Evolutionary conservation across 805 yeast species (phyloP).

Genomic region (Kurtzmaniella fragi): DNA sequence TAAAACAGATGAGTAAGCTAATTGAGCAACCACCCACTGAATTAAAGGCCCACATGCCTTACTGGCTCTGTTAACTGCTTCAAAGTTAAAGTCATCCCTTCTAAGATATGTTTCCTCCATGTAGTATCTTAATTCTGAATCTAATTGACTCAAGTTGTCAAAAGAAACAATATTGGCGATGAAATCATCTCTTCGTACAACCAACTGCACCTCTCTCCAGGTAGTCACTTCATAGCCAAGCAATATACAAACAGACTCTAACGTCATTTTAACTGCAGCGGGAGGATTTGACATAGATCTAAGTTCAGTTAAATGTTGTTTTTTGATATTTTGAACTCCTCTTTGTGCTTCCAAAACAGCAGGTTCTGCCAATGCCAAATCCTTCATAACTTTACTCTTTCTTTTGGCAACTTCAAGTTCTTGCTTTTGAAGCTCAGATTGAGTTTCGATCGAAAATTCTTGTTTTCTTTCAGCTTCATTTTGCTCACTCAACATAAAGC

Average conservation of each 20-base stretch:
- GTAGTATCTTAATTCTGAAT: conserved; percentile 43
- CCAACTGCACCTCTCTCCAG: conserved; percentile 82
- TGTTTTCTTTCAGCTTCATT: conserved; percentile 89
- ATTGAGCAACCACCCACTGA: conserved; percentile 87
- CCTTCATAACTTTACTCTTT: conserved; percentile 49
- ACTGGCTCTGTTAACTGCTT: conserved; percentile 80
- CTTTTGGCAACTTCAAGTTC: conserved; percentile 56
- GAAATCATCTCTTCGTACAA: conserved; percentile 84
- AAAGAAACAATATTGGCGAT: conserved; percentile 76
- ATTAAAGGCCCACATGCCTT: conserved; percentile 92
- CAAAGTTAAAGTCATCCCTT: conserved; percentile 60
- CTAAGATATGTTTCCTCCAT: conserved; percentile 61
- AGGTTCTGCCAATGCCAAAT: conserved; percentile 77
- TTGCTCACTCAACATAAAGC: conserved; percentile 75
- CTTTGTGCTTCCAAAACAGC: conserved; percentile 76
- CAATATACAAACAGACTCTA: conserved; percentile 85
- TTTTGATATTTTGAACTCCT: conserved; percentile 90
- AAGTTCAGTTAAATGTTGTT: conserved; percentile 85
- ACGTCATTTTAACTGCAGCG: conserved; percentile 71
- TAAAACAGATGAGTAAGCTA: conserved; percentile 67
- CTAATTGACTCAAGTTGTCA: conserved; percentile 56
- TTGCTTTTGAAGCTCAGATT: conserved; percentile 61
- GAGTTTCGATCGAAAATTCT: conserved; percentile 77
- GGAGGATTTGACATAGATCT: conserved; percentile 92
- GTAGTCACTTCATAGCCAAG: conserved; percentile 60